phyloP scores from a whole-genome alignment of 2,329 filamentous ascomycete species.

The Venturia carpophila region DNA sequence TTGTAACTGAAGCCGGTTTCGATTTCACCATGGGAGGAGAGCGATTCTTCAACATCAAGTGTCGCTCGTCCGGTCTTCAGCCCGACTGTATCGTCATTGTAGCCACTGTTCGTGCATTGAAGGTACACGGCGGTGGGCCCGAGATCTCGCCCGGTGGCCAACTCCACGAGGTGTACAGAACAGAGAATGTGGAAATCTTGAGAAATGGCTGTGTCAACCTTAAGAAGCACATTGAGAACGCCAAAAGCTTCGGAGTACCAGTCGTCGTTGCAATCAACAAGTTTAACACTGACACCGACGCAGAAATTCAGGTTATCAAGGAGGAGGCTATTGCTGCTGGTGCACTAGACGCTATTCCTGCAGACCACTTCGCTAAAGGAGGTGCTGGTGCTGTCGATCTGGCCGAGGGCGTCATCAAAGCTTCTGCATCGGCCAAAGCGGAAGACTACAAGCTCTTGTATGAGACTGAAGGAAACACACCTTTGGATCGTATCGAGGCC shows the following conservation, averaged over 20 bases:
- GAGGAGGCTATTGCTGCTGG: slow-evolving; percentile 89
- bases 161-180: slow-evolving; percentile 79
- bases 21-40: slow-evolving; percentile 99
- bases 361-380: slow-evolving; percentile 96
- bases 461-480: slow-evolving; percentile 58
- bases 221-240: slow-evolving; percentile 90
- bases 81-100: slow-evolving; percentile 94
- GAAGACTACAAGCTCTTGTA: slow-evolving; percentile 84
- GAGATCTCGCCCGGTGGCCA: slow-evolving; percentile 80
- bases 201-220: slow-evolving; percentile 88
- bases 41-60: slow-evolving; percentile 99
- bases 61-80: slow-evolving; percentile 82
- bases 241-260: slow-evolving; percentile 79
- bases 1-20: slow-evolving; percentile 94
- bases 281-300: slow-evolving; percentile 87
- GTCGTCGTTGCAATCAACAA: slow-evolving; percentile 97
- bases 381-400: slow-evolving; percentile 84
- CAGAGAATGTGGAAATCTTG: slow-evolving; percentile 88
- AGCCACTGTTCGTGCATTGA: slow-evolving; percentile 88
- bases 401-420: slow-evolving; percentile 76
- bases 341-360: slow-evolving; percentile 84
- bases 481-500: slow-evolving; percentile 82
- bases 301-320: slow-evolving; percentile 79
- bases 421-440: slow-evolving; percentile 65
- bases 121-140: slow-evolving; percentile 95